Percentiles rank a stretch among this genome's conserved stretches.
Evolutionary conservation across 1,284 basidiomycete species (phyloP).

Genomic region (Lentinus polychrous): DNA sequence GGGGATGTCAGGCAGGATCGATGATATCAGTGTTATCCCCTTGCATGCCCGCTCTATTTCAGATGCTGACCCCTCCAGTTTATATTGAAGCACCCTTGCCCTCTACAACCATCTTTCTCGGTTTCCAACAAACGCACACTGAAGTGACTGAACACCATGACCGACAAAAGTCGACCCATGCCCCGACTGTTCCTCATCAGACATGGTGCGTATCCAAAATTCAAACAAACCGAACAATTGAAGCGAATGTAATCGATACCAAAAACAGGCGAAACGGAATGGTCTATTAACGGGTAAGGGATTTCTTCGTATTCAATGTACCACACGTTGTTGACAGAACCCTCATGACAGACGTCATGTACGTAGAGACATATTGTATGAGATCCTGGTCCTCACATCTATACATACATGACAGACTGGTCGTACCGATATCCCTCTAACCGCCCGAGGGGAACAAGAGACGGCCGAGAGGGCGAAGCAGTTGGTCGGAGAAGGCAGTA

Average conservation of each 20-base stretch:
- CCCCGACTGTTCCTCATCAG: constrained; percentile 74
- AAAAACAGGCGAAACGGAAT: constrained; percentile 82
- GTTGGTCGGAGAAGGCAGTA: constrained; percentile 75
- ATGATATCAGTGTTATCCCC: background rate
- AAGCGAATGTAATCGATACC: constrained; percentile 6
- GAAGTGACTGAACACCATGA: constrained; percentile 5
- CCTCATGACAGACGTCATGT: constrained; percentile 60
- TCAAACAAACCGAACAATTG: constrained; percentile 1
- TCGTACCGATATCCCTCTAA: constrained; percentile 81
- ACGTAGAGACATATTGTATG: constrained; percentile 6
- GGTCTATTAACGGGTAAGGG: constrained; percentile 77
- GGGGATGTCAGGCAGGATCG: background rate
- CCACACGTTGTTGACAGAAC: too few species aligned
- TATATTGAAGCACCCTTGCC: background rate
- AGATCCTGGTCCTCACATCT: background rate
- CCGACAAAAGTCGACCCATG: constrained; percentile 38
- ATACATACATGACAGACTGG: constrained; percentile 62
- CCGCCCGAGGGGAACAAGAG: constrained; percentile 70
- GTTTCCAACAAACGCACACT: too few species aligned
- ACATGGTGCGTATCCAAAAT: constrained; percentile 47
- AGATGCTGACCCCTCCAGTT: background rate
- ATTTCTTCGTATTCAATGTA: too few species aligned
- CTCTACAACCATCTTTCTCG: background rate
- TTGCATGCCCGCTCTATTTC: background rate
- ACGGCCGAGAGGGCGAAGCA: constrained; percentile 58